These are phyloP conservation scores for Byssochlamys sp. DNA, from an alignment of 2,329 filamentous ascomycete genomes.

Conservation along the genomic window DNA sequence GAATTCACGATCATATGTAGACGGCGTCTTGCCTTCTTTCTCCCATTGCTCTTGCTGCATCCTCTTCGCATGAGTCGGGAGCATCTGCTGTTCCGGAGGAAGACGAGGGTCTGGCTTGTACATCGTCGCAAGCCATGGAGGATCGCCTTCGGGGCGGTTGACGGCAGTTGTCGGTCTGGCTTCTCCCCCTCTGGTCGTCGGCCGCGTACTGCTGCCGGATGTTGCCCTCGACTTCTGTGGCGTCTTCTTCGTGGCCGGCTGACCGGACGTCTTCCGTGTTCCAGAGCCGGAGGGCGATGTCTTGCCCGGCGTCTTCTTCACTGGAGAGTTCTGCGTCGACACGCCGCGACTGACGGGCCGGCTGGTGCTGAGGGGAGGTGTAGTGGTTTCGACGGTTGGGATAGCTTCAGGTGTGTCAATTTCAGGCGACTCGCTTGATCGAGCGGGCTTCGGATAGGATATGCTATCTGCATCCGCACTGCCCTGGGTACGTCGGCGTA, in stretches of 20 bases:
- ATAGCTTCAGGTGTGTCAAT: constrained; percentile 14
- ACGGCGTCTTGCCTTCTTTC: constrained; percentile 76
- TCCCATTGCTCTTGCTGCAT: constrained; percentile 94
- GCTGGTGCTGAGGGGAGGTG: constrained; percentile 18
- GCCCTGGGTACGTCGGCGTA: constrained; percentile 50
- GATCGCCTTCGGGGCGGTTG: constrained; percentile 80
- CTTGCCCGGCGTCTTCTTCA: constrained; percentile 23
- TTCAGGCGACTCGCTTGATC: constrained; percentile 50
- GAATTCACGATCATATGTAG: constrained; percentile 78
- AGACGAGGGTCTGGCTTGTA: constrained; percentile 92
- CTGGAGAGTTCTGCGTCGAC: constrained; percentile 16
- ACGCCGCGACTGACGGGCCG: constrained; percentile 1
- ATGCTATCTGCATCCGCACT: constrained; percentile 53
- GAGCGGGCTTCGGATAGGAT: constrained; percentile 52
- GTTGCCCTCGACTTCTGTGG: constrained; percentile 24
- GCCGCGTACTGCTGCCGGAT: constrained; percentile 37
- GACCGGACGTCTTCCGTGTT: constrained; percentile 30
- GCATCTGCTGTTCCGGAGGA: constrained; percentile 86
- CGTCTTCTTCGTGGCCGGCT: constrained; percentile 3
- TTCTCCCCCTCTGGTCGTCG: constrained; percentile 54
- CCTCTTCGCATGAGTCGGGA: constrained; percentile 83
- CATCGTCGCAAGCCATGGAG: constrained; percentile 87
- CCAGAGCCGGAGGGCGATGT: constrained; percentile 13
- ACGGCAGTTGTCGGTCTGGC: constrained; percentile 43
- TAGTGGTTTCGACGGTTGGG: constrained; percentile 16